Percentiles rank a stretch among this genome's conserved stretches.
phyloP scores from a whole-genome alignment of 768 basidiomycete species.

The Boletus huronensis region DNA sequence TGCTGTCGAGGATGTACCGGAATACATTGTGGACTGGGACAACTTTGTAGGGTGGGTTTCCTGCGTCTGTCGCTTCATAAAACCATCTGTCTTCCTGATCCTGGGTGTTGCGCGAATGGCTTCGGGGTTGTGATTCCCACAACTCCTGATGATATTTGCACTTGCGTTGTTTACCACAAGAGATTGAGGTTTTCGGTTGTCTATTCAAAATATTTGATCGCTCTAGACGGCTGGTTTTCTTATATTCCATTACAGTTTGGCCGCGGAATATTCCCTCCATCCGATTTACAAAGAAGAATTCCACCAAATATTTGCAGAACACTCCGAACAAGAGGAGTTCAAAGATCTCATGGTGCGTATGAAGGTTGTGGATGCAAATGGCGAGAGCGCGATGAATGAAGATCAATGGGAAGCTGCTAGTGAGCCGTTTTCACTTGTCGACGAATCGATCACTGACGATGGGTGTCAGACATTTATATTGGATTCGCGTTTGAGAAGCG shows the following conservation, averaged over 20 bases:
- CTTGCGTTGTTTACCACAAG: background rate
- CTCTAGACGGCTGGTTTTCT: conserved; percentile 6
- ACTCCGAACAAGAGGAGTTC: conserved; percentile 77
- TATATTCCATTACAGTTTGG: conserved; percentile 54
- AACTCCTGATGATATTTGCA: background rate
- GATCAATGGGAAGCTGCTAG: conserved; percentile 99
- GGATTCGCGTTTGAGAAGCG: conserved; percentile 88
- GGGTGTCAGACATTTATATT: conserved; percentile 76
- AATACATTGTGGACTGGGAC: conserved; percentile 96
- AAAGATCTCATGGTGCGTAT: conserved; percentile 80
- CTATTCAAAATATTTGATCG: background rate
- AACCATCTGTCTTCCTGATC: background rate
- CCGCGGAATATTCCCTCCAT: conserved; percentile 72
- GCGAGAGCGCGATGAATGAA: conserved; percentile 89
- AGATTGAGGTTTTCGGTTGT: background rate
- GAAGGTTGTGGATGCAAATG: conserved; percentile 84
- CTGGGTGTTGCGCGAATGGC: background rate
- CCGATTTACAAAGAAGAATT: conserved; percentile 84
- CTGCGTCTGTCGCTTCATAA: background rate
- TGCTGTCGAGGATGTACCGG: conserved; percentile 95
- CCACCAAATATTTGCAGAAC: conserved; percentile 82
- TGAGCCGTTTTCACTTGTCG: conserved; percentile 41
- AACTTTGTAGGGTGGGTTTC: conserved; percentile 74
- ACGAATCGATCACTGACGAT: conserved; percentile 5
- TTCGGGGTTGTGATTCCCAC: background rate